Evolutionary conservation across 2,329 filamentous ascomycete species (phyloP).

Genomic region (Dactylonectria macrodidyma): DNA sequence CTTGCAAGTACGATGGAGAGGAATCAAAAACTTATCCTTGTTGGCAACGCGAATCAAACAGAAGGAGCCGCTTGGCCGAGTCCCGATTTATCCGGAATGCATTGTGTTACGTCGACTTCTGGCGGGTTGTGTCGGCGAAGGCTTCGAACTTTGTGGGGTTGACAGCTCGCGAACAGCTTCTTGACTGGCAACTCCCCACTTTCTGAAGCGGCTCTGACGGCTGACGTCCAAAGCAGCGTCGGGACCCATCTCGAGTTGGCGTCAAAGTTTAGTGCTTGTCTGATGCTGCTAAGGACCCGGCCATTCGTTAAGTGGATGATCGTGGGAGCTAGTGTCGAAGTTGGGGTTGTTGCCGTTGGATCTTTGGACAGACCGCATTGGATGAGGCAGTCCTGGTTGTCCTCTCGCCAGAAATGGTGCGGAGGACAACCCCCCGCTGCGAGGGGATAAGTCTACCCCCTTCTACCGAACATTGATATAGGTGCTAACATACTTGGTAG

Average conservation of each 20-base stretch:
- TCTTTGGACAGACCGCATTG: conserved; percentile 45
- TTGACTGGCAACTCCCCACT: conserved; percentile 29
- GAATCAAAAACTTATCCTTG: conserved; percentile 96
- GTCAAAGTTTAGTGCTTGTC: conserved; percentile 97
- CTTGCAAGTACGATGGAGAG: conserved; percentile 68
- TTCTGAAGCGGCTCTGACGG: conserved; percentile 13
- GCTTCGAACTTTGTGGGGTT: conserved; percentile 31
- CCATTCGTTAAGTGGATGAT: conserved; percentile 16
- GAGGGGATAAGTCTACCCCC: conserved; percentile 65
- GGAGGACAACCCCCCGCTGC: conserved; percentile 61
- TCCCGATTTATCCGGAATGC: conserved; percentile 29
- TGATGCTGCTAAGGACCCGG: conserved; percentile 53
- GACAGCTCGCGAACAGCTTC: conserved; percentile 33
- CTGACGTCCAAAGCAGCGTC: conserved; percentile 51
- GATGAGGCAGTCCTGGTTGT: conserved; percentile 63
- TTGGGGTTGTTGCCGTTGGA: conserved; percentile 42
- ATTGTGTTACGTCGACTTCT: conserved; percentile 38
- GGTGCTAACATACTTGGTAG: conserved; percentile 49
- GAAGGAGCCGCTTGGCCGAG: conserved; percentile 69
- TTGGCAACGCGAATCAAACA: conserved; percentile 87
- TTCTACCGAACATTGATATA: conserved; percentile 24
- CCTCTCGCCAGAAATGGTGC: conserved; percentile 65
- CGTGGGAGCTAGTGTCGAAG: conserved; percentile 33
- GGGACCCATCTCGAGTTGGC: conserved; percentile 94
- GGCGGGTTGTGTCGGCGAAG: conserved; percentile 38